Evolutionary conservation across 257 asterid genomes (phyloP).

Genomic region (Leptodermis oblonga): DNA sequence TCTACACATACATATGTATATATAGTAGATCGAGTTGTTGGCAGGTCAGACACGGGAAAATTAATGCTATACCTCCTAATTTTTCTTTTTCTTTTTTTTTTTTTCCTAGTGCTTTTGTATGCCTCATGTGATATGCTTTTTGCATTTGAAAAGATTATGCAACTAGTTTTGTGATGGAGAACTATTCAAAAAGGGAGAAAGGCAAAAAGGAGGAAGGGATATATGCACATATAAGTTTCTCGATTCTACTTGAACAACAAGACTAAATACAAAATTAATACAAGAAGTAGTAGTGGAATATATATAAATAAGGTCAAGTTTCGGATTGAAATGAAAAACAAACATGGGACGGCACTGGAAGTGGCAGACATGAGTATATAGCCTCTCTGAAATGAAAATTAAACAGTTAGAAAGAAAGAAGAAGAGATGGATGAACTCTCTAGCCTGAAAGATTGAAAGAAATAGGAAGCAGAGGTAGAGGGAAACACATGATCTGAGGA

Average conservation of each 20-base stretch:
- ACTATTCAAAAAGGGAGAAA: not conserved
- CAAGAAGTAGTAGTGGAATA: constrained; percentile 5
- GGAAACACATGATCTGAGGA: no score
- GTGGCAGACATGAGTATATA: constrained; percentile 40
- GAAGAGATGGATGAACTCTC: not conserved
- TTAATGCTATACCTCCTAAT: constrained; percentile 5
- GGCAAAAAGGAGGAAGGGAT: not conserved
- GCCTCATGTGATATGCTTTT: constrained; percentile 32
- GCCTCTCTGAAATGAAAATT: constrained; percentile 16
- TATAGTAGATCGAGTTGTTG: constrained; percentile 29
- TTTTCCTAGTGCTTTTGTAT: constrained; percentile 15
- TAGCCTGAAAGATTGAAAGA: constrained; percentile 16
- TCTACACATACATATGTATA: no score
- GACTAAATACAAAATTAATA: not conserved
- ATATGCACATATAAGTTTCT: not conserved
- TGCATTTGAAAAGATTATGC: constrained; percentile 35
- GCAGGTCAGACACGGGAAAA: constrained; percentile 28
- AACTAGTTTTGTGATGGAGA: constrained; percentile 24
- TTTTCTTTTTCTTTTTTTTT: constrained; percentile 9
- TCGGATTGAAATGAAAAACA: constrained; percentile 4
- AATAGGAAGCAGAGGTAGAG: not conserved
- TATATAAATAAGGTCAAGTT: constrained; percentile 5
- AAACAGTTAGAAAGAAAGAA: constrained; percentile 15
- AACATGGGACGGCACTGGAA: constrained; percentile 18
- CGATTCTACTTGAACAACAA: constrained; percentile 12